A percentile compares a stretch with the other conserved stretches of the same genome.
These are phyloP conservation scores for Brettanomyces sp. DNA, from an alignment of 805 yeast species.

Conservation along the genomic window DNA sequence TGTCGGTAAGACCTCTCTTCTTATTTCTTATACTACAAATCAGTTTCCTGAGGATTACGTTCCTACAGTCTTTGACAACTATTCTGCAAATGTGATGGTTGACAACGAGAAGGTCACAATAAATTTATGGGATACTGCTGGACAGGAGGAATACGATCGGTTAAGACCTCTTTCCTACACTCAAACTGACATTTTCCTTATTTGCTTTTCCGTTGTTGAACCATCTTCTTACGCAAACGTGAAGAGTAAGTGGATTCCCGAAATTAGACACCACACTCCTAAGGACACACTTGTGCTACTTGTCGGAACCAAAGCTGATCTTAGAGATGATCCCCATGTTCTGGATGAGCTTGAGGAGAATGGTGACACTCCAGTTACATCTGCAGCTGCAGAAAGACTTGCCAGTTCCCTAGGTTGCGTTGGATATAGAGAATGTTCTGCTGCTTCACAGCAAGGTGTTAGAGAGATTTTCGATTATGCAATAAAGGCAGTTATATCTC, in stretches of 20 bases:
- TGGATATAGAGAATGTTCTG: constrained; percentile 79
- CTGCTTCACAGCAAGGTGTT: constrained; percentile 81
- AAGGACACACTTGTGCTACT: constrained; percentile 58
- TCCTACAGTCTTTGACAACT: constrained; percentile 91
- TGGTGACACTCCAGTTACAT: constrained; percentile 52
- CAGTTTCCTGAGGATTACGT: constrained; percentile 90
- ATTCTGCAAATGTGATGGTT: constrained; percentile 76
- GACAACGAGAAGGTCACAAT: constrained; percentile 76
- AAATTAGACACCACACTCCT: constrained; percentile 75
- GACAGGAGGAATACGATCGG: constrained; percentile 87
- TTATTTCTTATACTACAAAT: constrained; percentile 84
- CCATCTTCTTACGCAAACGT: constrained; percentile 78
- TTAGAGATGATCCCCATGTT: constrained; percentile 75
- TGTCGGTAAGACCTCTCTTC: constrained; percentile 85
- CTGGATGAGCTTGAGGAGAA: constrained; percentile 56
- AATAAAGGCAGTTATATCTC: constrained; percentile 56
- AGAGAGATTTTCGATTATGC: constrained; percentile 80
- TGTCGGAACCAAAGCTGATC: constrained; percentile 84
- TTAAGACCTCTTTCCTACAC: constrained; percentile 86
- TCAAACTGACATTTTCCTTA: constrained; percentile 79
- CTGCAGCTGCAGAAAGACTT: constrained; percentile 52
- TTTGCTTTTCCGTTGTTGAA: constrained; percentile 78
- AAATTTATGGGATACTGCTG: constrained; percentile 95
- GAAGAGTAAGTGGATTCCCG: constrained; percentile 78
- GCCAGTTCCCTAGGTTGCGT: constrained; percentile 68